phyloP scores from a whole-genome alignment of 352 stramenopile genomes.

The Globisporangium splendens region DNA sequence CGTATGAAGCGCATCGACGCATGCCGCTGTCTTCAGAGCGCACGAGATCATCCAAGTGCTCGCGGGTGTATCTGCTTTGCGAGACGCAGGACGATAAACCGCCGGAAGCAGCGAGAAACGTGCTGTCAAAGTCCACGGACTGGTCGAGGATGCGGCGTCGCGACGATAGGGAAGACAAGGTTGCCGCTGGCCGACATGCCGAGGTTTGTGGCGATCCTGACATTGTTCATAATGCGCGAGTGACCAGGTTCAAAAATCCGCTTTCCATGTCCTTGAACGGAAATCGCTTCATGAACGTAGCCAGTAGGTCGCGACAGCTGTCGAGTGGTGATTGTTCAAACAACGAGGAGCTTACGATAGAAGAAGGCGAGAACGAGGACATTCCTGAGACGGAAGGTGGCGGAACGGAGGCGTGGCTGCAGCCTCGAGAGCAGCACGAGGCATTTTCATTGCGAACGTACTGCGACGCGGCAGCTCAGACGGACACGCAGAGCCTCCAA shows the following conservation, averaged over 20 bases:
- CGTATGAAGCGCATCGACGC: not conserved
- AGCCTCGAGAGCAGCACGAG: not conserved
- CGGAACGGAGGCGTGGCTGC: too few relatives aligned
- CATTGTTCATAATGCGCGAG: not conserved
- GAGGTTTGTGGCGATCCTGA: not conserved
- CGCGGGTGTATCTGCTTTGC: not conserved
- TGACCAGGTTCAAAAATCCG: slow-evolving; percentile 8
- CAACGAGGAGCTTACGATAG: not conserved
- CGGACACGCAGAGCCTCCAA: not conserved
- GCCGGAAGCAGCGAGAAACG: too few relatives aligned
- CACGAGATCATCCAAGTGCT: too few relatives aligned
- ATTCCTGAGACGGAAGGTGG: not conserved
- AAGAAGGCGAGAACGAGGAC: slow-evolving; percentile 8
- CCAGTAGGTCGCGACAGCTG: not conserved
- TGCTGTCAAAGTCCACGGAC: slow-evolving; percentile 4
- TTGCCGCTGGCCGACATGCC: too few relatives aligned
- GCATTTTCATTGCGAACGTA: not conserved
- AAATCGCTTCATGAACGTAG: not conserved
- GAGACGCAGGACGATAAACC: not conserved
- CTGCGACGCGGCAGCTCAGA: slow-evolving; percentile 4
- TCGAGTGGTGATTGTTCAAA: not conserved
- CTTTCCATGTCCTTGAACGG: slow-evolving; percentile 31
- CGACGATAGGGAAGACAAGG: not conserved
- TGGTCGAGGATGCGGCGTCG: not conserved
- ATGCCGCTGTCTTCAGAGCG: too few relatives aligned